phyloP scores from a whole-genome alignment of 441 rosid species.

The Kokia cookei region DNA sequence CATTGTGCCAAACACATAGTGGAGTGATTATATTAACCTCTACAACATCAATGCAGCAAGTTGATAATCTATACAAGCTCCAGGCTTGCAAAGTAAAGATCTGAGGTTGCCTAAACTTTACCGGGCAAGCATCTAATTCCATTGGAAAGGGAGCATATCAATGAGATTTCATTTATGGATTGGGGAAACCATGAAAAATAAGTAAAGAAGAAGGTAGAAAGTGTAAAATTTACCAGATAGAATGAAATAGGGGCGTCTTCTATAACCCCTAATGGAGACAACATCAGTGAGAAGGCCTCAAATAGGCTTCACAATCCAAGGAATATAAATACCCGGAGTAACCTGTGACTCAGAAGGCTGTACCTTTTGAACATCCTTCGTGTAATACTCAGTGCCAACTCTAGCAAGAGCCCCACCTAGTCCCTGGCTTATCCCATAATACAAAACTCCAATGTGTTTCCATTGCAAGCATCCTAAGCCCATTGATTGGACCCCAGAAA shows the following conservation, averaged over 20 bases:
- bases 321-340: constrained; percentile 62
- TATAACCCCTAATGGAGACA: constrained; percentile 71
- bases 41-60: not conserved
- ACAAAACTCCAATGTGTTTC: constrained; percentile 95
- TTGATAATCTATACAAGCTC: not conserved
- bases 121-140: not conserved
- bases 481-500: constrained; percentile 47
- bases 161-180: not conserved
- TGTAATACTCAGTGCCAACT: constrained; percentile 80
- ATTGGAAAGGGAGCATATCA: not conserved
- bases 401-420: constrained; percentile 73
- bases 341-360: constrained; percentile 90
- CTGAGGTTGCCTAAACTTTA: not conserved
- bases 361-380: constrained; percentile 95
- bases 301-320: constrained; percentile 90
- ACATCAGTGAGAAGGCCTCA: constrained; percentile 98
- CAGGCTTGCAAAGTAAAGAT: not conserved
- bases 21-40: not conserved
- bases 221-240: constrained; percentile 41
- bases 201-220: not conserved
- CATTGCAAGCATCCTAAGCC: constrained; percentile 68
- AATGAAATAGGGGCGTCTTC: constrained; percentile 76
- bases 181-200: not conserved
- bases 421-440: constrained; percentile 88
- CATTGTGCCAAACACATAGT: not conserved